Evolutionary conservation across 1,284 basidiomycete species (phyloP), one percentile per base, ranked within the genome.

Genomic region (Ganoderma leucocontextum): DNA sequence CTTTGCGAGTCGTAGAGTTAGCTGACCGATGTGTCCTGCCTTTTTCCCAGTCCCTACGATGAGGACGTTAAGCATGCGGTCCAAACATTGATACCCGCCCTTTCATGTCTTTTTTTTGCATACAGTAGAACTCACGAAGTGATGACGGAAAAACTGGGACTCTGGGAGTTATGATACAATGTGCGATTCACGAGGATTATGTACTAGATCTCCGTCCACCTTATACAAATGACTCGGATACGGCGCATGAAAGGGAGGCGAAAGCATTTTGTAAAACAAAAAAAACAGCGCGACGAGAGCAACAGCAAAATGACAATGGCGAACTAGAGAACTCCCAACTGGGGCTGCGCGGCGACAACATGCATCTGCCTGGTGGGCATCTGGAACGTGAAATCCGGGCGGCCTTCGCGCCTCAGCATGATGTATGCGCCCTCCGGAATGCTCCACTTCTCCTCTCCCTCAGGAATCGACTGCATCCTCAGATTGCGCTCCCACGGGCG

Each of bases 31-130:
- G 13, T 13, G 15, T 4, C 4, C 33, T 53, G 7, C 44, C 12
- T 47, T n/a, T 60, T 13, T 25, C 33, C 2, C 65, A 89, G 89
- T 89, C 86, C 88, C 88, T 9, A 89, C 88, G 33, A 89, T 89
- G 88, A 81, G 88, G 65, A 89, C 88, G 9, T 86, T 88, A 87
- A 89, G 87, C 71, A 85, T 89, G 83, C 82, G 86, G n/a, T 86
- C 86, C 25, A 78, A 77, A 64, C 77, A 80, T 49, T 79, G 62
- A 76, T 29, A 53, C 19, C 39, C 13, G 39, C 38, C 5, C 33
- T 22, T n/a, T 38, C 55, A 12, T 12, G 19, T 38, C 55, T 15
- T 10, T 36, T 10, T 36, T 19, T n/a, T 4, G 35, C 36, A 12
- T 22, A 58, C 17, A 35, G 12, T 58, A n/a, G 17, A 58, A 36